Percentiles rank a stretch among this genome's conserved stretches.
Evolutionary conservation across 768 basidiomycete genomes (phyloP).

Genomic region (Trametes villosa): DNA sequence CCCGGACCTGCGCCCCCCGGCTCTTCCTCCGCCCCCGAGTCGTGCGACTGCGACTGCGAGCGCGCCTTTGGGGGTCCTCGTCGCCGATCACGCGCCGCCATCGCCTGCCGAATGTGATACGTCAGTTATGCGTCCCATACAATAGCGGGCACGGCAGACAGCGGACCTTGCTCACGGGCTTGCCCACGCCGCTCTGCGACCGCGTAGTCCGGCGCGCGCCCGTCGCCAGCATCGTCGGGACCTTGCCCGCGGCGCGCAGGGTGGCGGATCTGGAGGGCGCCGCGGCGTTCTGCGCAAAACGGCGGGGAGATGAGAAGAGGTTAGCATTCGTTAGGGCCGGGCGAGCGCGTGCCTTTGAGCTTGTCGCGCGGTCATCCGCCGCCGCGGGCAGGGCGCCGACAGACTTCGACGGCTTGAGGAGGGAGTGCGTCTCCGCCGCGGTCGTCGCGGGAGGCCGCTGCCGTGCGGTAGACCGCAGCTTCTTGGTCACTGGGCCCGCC

Average conservation of each 20-base stretch:
- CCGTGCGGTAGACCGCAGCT: constrained; percentile 66
- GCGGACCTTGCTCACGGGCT: constrained; percentile 58
- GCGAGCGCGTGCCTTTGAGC: constrained; percentile 82
- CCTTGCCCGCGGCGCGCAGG: constrained; percentile 38
- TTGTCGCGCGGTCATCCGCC: constrained; percentile 72
- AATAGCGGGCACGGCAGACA: background rate
- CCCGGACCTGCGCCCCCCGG: constrained; percentile 50
- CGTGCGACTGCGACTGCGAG: constrained; percentile 52
- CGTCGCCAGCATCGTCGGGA: constrained; percentile 45
- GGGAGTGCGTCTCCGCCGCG: constrained; percentile 26
- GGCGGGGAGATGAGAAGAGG: constrained; percentile 85
- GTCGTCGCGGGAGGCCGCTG: constrained; percentile 41
- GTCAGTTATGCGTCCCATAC: background rate
- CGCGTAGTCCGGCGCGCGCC: constrained; percentile 76
- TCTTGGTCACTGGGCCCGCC: constrained; percentile 77
- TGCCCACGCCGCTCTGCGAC: constrained; percentile 59
- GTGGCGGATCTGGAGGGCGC: constrained; percentile 63
- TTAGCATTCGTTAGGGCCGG: constrained; percentile 87
- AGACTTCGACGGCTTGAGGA: constrained; percentile 60
- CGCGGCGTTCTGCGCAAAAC: constrained; percentile 71
- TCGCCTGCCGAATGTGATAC: constrained; percentile 31
- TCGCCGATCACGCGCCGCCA: constrained; percentile 59
- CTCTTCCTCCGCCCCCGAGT: constrained; percentile 78
- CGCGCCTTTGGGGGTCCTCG: constrained; percentile 57
- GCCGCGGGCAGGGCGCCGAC: constrained; percentile 38